Evolutionary conservation across 2,329 filamentous ascomycete genomes (phyloP).

Genomic region (Moelleriella libera): DNA sequence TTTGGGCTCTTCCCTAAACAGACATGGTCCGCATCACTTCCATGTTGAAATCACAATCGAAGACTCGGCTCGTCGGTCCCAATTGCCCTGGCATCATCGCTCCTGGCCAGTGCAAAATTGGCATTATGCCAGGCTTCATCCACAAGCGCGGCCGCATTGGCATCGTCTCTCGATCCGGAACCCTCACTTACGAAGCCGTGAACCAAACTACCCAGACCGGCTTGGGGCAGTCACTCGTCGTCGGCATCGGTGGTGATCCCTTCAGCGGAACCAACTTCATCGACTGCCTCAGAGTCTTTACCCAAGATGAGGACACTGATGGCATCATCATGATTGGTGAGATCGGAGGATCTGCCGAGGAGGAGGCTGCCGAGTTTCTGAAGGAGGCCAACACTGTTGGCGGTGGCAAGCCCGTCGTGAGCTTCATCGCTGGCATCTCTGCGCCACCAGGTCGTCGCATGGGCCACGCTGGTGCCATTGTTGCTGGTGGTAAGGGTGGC

Average conservation of each 20-base stretch:
- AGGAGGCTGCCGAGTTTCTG: constrained; percentile 95
- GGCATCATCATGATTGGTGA: constrained; percentile 99
- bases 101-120: constrained; percentile 96
- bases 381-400: constrained; percentile 80
- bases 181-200: constrained; percentile 97
- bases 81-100: constrained; percentile 98
- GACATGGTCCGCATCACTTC: constrained; percentile 99
- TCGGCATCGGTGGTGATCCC: constrained; percentile 95
- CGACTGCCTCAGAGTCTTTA: constrained; percentile 95
- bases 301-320: constrained; percentile 89
- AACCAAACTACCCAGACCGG: constrained; percentile 98
- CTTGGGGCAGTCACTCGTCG: constrained; percentile 92
- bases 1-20: constrained; percentile 18
- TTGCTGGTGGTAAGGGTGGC: constrained; percentile 92
- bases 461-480: constrained; percentile 97
- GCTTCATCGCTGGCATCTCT: constrained; percentile 97
- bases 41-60: constrained; percentile 93
- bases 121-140: constrained; percentile 99
- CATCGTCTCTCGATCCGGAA: constrained; percentile 96
- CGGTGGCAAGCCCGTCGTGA: constrained; percentile 81
- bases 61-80: constrained; percentile 90
- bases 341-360: constrained; percentile 93
- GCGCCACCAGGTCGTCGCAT: constrained; percentile 92
- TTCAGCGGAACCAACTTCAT: constrained; percentile 99
- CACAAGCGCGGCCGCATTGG: constrained; percentile 98